These are phyloP conservation scores for Plasmodium yoelii DNA, from an alignment of 169 alveolate genomes.

Conservation along the genomic window DNA sequence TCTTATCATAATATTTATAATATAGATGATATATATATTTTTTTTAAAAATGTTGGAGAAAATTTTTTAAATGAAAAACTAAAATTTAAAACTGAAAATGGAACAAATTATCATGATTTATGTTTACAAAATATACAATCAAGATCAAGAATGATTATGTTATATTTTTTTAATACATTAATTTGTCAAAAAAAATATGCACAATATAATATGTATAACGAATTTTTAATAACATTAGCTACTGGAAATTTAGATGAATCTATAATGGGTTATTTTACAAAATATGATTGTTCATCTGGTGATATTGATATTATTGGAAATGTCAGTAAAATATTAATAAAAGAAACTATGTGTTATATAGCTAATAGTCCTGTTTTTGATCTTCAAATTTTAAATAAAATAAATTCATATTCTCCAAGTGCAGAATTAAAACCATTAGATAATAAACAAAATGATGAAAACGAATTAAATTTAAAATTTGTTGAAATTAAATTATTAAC, in stretches of 20 bases:
- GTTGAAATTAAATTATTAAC: conserved; percentile 54
- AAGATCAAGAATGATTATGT: conserved; percentile 83
- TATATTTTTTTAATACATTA: conserved; percentile 84
- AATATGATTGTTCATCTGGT: conserved; percentile 94
- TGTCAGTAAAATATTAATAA: conserved; percentile 81
- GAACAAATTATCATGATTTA: conserved; percentile 61
- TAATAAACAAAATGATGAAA: conserved; percentile 71
- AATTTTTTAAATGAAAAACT: conserved; percentile 31
- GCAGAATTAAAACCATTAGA: conserved; percentile 72
- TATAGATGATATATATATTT: conserved; percentile 34
- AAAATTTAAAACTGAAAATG: conserved; percentile 56
- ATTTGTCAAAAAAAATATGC: conserved; percentile 77
- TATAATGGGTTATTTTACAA: conserved; percentile 90
- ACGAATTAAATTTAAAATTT: conserved; percentile 43
- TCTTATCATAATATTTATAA: conserved; percentile 39
- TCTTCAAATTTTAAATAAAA: conserved; percentile 17
- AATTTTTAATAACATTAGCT: conserved; percentile 51
- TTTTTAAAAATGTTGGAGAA: conserved; percentile 55
- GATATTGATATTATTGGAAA: conserved; percentile 94
- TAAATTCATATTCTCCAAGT: conserved; percentile 53
- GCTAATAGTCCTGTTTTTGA: conserved; percentile 53
- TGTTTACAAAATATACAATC: conserved; percentile 86
- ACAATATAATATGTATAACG: conserved; percentile 27
- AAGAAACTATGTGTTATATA: conserved; percentile 68
- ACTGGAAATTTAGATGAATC: conserved; percentile 88